phyloP scores from a whole-genome alignment of 2,329 filamentous ascomycete species.

The Ceratocystis diversiconidia region DNA sequence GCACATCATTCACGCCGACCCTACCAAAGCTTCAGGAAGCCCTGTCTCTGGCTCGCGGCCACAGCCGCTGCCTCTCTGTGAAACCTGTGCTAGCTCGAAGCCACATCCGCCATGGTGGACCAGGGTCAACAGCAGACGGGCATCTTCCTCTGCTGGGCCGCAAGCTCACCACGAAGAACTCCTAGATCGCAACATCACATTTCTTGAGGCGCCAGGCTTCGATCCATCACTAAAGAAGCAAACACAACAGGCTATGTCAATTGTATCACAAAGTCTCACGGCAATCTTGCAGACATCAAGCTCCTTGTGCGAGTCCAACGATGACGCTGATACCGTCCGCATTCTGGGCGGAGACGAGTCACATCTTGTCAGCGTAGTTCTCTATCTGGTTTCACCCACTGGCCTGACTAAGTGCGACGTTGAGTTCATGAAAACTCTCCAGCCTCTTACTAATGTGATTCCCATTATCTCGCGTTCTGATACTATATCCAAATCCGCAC shows the following conservation, averaged over 20 bases:
- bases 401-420: conserved; percentile 52
- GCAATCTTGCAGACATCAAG: neutral
- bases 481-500: conserved; percentile 42
- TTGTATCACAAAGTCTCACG: neutral
- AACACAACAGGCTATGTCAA: neutral
- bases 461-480: conserved; percentile 71
- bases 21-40: conserved; percentile 30
- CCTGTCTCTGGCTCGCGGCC: conserved; percentile 27
- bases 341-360: conserved; percentile 72
- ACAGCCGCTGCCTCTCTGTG: conserved; percentile 25
- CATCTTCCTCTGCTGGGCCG: conserved; percentile 32
- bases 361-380: conserved; percentile 66
- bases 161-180: conserved; percentile 50
- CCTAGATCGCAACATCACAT: conserved; percentile 83
- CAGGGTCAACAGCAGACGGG: conserved; percentile 46
- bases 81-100: conserved; percentile 66
- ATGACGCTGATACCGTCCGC: conserved; percentile 49
- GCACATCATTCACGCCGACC: conserved; percentile 88
- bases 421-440: conserved; percentile 55
- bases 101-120: conserved; percentile 86
- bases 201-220: conserved; percentile 62
- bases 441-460: conserved; percentile 66
- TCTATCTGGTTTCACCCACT: conserved; percentile 62
- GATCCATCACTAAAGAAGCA: conserved; percentile 23
- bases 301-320: neutral